A percentile compares a stretch with the other conserved stretches of the same genome.
phyloP scores from a whole-genome alignment of 345 rosid genomes.

The Citrus sp. region DNA sequence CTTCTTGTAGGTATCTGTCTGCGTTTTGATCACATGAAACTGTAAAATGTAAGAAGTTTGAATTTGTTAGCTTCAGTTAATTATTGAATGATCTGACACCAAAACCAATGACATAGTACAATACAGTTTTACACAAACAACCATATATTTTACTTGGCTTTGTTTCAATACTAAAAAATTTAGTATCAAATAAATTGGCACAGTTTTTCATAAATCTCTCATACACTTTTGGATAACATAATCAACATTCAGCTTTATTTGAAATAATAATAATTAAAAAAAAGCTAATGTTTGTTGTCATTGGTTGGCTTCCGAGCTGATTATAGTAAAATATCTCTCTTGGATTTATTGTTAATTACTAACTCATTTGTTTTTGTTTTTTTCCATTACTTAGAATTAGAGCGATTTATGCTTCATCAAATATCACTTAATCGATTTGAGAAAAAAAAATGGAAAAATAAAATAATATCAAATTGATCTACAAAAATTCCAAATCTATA shows the following conservation, averaged over 20 bases:
- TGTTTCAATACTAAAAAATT: neutral
- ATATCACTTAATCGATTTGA: too few relatives aligned
- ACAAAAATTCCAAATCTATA: neutral
- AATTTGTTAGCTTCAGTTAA: neutral
- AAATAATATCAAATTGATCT: neutral
- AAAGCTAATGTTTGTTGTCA: too few relatives aligned
- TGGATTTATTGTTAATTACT: too few relatives aligned
- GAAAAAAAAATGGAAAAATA: too few relatives aligned
- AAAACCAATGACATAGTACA: neutral
- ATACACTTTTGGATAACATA: neutral
- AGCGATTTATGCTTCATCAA: too few relatives aligned
- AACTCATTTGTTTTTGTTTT: too few relatives aligned
- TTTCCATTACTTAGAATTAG: too few relatives aligned
- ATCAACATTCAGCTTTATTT: neutral
- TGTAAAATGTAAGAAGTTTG: slow-evolving; percentile 17
- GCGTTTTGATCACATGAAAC: slow-evolving; percentile 46
- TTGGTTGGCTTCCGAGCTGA: too few relatives aligned
- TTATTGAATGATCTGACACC: neutral
- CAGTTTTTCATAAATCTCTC: neutral
- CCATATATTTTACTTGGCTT: too few relatives aligned
- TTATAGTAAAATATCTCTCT: too few relatives aligned
- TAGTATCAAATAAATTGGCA: neutral
- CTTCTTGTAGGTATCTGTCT: slow-evolving; percentile 45
- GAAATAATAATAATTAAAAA: too few relatives aligned
- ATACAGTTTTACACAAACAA: neutral